Evolutionary conservation across 352 stramenopile species (phyloP), one percentile per base, ranked within the genome.

Genomic region (Peronospora belbahrii): DNA sequence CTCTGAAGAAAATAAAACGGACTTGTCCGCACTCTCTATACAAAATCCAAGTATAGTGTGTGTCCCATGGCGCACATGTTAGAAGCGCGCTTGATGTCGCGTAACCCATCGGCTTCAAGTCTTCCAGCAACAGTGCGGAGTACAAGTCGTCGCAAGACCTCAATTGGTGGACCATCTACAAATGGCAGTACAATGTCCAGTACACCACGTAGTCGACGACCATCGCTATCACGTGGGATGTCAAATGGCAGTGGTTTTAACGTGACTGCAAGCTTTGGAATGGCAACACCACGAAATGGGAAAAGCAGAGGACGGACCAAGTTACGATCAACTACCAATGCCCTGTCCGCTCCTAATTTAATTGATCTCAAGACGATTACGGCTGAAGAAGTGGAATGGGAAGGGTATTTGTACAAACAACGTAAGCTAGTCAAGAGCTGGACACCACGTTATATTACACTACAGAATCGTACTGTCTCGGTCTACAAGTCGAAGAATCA

Each of bases 351-450:
- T 46, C 82, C 82, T 10, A 91, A 88, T 46, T 54, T 93, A 33
- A 93, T 93, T 39, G 82, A 93, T 39, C 72, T 93, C 42, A 90
- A 90, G 64, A 89, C 74, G 22, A 89, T 88, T 51, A 84, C 82
- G 62, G 70, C 65, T 49, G 81, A 90, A 42, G 80, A 91, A 38
- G 53, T 93, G 38, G 82, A 94, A 61, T 94, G 82, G 82, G 82
- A 94, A 49, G 82, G 82, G 2, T 94, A 94, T 48, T 48, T 94
- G 10, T 94, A 91, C 68, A 94, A 94, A 62, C 82, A 94, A 55
- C 77, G 79, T 52, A 89, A 91, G 65, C 78, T 94, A 49, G 82
- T 94, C 42, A 91, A 91, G 69, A 90, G 77, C 66, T 94, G 82
- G 82, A 89, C 74, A 34, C 79, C 77, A 32, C 76, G 82, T 2